A percentile compares a stretch with the other conserved stretches of the same genome.
Conservation (phyloP, 2,329 filamentous ascomycete genomes). For the Fusarium albidum region DNA sequence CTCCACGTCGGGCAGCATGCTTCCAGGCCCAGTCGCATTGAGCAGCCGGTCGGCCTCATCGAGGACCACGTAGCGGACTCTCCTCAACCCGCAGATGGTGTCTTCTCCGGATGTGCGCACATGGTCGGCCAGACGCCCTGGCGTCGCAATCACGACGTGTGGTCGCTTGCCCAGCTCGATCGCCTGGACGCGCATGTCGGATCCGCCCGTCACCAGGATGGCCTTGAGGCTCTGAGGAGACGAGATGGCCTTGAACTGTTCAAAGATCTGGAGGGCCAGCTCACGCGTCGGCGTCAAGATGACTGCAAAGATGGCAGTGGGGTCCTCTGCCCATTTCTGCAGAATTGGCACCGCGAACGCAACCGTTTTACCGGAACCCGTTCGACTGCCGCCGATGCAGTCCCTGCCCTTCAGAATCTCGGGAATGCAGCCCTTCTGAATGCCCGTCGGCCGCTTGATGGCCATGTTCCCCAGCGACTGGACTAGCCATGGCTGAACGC, state of each 20-base stretch:
- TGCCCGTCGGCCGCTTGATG: conserved; percentile 87
- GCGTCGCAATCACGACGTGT: conserved; percentile 93
- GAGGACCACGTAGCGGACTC: conserved; percentile 86
- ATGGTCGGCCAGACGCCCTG: conserved; percentile 91
- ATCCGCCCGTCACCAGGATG: conserved; percentile 88
- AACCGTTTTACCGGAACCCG: conserved; percentile 96
- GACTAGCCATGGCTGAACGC: conserved; percentile 87
- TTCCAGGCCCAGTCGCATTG: conserved; percentile 74
- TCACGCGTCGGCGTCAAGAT: conserved; percentile 91
- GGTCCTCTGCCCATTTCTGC: conserved; percentile 92
- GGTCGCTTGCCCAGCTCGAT: conserved; percentile 82
- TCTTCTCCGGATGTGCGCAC: conserved; percentile 91
- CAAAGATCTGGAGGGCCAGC: conserved; percentile 93
- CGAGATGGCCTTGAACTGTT: conserved; percentile 94
- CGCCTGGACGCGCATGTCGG: conserved; percentile 91
- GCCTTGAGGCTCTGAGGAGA: conserved; percentile 87
- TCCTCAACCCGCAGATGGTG: conserved; percentile 81
- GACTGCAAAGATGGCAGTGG: conserved; percentile 87
- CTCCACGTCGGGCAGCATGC: conserved; percentile 94
- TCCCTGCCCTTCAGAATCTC: conserved; percentile 91
- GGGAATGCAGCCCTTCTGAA: conserved; percentile 92
- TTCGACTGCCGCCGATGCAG: conserved; percentile 93
- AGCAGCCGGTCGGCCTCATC: conserved; percentile 95
- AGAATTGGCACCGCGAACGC: conserved; percentile 95
- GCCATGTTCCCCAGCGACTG: conserved; percentile 78